Evolutionary conservation across 1,139 yeast species (phyloP), one percentile per base, ranked within the genome.

Genomic region (Kodamaea anthophila): DNA sequence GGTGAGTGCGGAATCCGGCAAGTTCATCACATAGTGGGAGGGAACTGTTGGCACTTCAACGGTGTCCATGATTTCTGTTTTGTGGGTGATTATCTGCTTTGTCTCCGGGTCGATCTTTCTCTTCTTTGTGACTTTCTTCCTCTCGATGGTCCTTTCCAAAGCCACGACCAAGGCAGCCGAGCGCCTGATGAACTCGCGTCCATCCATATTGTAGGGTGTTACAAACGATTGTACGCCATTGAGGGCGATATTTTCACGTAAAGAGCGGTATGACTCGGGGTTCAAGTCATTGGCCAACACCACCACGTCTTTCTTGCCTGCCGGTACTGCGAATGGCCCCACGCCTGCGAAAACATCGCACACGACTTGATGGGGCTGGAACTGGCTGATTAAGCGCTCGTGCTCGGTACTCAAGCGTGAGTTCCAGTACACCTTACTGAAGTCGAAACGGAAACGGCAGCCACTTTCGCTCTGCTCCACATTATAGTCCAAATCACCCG

Each of bases 301-400:
- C 32, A 88, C 55, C 3, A 78, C 84, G 12, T 71, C 69, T 38
- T 81, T 85, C 54, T 83, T 87, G 11, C 88, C 98, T 1, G 96
- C 96, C 0, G 99, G 99, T 1, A 91, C 76, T 2, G 94, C 93
- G 62, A 93, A 93, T 3, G 99, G 99, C 0, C 99, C 99, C 2
- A 93, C 98, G 21, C 99, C 99, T 1, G 96, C 98, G 73, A 93
- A 85, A 0, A 87, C 97, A 60, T 93, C 99, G 42, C 87, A 86
- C 0, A 93, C 85, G 2, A 85, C 83, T 37, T 81, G 83, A 8
- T 77, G 70, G 2, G 70, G 63, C 38, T 70, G 49, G 49, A 93
- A 88, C 33, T 52, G 55, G 3, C 58, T 49, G 8, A 91, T 79
- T 28, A 93, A 58, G 36, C 97, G 65, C 31, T 79, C 93, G 54